Evolutionary conservation across 306 rosid genomes (phyloP).

Genomic region (Inga laurina): DNA sequence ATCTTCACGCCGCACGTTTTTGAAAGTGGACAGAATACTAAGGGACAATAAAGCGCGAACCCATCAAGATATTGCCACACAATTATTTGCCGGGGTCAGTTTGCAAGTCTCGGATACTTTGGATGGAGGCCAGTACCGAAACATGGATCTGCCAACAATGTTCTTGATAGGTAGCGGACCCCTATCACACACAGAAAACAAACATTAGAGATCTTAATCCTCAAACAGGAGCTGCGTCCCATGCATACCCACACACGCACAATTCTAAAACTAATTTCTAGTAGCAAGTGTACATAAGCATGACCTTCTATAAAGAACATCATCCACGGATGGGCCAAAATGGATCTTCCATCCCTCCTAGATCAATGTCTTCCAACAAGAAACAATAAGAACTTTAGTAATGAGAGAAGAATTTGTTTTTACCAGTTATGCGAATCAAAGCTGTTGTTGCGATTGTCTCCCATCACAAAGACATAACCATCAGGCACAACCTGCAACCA

Average conservation of each 20-base stretch:
- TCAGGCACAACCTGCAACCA: conserved; percentile 83
- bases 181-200: conserved; percentile 51
- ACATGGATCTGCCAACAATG: conserved; percentile 88
- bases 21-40: conserved; percentile 21
- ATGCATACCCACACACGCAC: neutral
- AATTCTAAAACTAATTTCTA: neutral
- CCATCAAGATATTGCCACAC: conserved; percentile 58
- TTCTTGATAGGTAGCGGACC: conserved; percentile 93
- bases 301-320: conserved; percentile 31
- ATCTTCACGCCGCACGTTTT: conserved; percentile 33
- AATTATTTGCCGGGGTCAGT: conserved; percentile 34
- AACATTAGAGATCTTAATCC: conserved; percentile 23
- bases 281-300: conserved; percentile 36
- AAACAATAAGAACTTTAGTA: conserved; percentile 35
- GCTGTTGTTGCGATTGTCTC: conserved; percentile 95
- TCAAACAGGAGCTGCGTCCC: neutral
- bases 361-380: conserved; percentile 9
- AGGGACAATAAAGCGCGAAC: conserved; percentile 31
- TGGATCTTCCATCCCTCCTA: conserved; percentile 26
- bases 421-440: conserved; percentile 97
- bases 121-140: conserved; percentile 96
- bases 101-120: conserved; percentile 52
- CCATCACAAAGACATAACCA: conserved; percentile 92
- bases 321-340: conserved; percentile 33
- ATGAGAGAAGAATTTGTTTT: conserved; percentile 21